Evolutionary conservation across 345 rosid species (phyloP).

Genomic region (Hibiscus trionum): DNA sequence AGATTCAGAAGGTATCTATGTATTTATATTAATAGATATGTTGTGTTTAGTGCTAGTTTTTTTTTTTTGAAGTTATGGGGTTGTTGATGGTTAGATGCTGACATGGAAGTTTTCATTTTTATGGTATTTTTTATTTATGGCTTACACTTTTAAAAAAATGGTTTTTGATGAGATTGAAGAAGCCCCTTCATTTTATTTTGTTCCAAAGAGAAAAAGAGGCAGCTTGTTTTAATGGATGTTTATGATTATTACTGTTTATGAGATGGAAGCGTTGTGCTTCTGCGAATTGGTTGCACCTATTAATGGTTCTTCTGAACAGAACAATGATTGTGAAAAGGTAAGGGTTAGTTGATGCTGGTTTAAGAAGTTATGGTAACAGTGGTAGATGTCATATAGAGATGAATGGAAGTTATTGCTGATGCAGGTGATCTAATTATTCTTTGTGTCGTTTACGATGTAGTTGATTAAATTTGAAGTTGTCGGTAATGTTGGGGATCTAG

Average conservation of each 20-base stretch:
- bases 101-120: neutral
- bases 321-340: neutral
- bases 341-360: neutral
- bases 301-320: neutral
- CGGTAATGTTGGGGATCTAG: neutral
- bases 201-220: neutral
- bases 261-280: constrained; percentile 1
- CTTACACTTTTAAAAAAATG: neutral
- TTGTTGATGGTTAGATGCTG: neutral
- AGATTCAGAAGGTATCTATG: constrained; percentile 74
- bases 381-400: neutral
- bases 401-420: neutral
- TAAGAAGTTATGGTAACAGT: neutral
- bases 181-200: neutral
- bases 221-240: neutral
- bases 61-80: neutral
- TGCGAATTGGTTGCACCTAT: neutral
- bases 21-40: neutral
- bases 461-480: neutral
- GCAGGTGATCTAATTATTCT: neutral
- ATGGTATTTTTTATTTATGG: neutral
- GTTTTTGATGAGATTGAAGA: neutral
- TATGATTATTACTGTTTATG: neutral
- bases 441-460: neutral
- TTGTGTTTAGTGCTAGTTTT: neutral